Conservation (phyloP, 23 red algal genomes). For the Gracilaria gracilis region DNA sequence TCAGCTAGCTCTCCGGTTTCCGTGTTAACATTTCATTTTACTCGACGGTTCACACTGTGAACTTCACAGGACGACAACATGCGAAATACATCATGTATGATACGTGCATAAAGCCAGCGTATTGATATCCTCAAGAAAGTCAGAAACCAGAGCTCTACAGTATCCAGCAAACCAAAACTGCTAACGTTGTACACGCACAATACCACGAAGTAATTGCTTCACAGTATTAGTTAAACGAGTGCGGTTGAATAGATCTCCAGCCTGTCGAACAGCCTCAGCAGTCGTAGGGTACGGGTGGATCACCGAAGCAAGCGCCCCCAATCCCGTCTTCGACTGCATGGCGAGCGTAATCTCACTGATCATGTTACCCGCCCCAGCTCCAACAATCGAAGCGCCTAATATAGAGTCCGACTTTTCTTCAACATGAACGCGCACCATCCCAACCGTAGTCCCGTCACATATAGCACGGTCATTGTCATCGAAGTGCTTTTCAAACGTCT, state of each 20-base stretch:
- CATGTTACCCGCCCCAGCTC: slow-evolving; percentile 76
- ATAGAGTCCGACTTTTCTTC: slow-evolving; percentile 75
- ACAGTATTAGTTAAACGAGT: slow-evolving; percentile 78
- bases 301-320: slow-evolving; percentile 75
- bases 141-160: no score
- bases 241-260: slow-evolving; percentile 80
- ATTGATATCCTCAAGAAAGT: no score
- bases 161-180: background rate
- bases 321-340: slow-evolving; percentile 73
- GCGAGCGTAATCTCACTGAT: slow-evolving; percentile 80
- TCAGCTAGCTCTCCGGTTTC: no score
- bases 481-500: slow-evolving; percentile 82
- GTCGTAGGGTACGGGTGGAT: slow-evolving; percentile 89
- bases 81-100: no score
- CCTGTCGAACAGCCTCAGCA: slow-evolving; percentile 65
- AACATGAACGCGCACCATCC: slow-evolving; percentile 79
- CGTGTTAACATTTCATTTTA: no score
- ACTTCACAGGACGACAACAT: no score
- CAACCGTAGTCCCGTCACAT: slow-evolving; percentile 63
- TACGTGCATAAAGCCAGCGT: no score
- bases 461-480: slow-evolving; percentile 84
- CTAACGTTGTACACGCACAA: slow-evolving; percentile 79
- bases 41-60: no score
- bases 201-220: slow-evolving; percentile 59
- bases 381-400: slow-evolving; percentile 67